Evolutionary conservation across 805 yeast species (phyloP).

Genomic region (Saturnispora diversa): DNA sequence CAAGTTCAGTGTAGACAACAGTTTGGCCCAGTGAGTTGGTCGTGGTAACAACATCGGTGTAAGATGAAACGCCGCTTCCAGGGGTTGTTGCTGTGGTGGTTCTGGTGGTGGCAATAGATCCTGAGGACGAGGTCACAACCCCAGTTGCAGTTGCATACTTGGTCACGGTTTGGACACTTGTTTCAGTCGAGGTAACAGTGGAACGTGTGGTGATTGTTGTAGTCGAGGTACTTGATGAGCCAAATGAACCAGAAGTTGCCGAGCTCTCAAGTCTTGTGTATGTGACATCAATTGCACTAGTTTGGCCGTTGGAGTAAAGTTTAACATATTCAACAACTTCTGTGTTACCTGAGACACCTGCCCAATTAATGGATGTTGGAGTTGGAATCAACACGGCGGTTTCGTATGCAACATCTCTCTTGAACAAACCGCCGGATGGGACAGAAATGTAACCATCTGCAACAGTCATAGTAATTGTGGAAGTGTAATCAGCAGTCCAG

Average conservation of each 20-base stretch:
- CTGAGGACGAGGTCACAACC: too few species aligned
- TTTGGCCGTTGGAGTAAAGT: neutral
- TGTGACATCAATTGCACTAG: neutral
- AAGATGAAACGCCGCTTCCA: neutral
- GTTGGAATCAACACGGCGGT: too few species aligned
- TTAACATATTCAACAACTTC: neutral
- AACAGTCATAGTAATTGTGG: neutral
- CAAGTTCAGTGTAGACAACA: neutral
- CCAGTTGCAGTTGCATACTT: too few species aligned
- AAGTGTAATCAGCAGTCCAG: neutral
- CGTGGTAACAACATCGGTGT: neutral
- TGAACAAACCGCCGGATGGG: conserved; percentile 1
- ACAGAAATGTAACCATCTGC: neutral
- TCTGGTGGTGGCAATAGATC: too few species aligned
- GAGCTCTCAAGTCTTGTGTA: too few species aligned
- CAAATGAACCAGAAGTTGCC: too few species aligned
- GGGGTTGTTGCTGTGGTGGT: neutral
- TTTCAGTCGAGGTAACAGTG: too few species aligned
- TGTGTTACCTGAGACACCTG: neutral
- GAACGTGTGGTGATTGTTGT: too few species aligned
- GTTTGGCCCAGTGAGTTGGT: neutral
- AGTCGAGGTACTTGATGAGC: too few species aligned
- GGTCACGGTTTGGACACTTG: neutral
- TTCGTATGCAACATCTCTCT: neutral
- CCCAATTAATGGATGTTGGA: neutral